Percentiles rank a stretch among this genome's conserved stretches.
Conservation (phyloP, 208 protist genomes). For the Trypanosoma theileri region DNA sequence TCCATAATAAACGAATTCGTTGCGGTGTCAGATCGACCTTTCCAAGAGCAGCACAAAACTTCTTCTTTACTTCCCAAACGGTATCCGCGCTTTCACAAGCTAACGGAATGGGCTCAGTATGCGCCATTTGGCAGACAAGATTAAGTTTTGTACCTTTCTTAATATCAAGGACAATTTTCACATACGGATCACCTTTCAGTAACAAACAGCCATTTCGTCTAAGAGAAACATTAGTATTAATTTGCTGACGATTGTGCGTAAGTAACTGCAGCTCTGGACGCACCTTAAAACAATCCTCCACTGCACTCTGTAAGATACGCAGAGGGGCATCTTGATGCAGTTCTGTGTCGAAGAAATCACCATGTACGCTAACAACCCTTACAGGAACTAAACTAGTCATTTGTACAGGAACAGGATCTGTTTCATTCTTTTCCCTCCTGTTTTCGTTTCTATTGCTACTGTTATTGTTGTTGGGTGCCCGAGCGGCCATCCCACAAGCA, state of each 20-base stretch:
- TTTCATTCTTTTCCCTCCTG: background rate
- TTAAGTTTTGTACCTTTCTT: conserved; percentile 77
- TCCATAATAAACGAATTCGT: conserved; percentile 74
- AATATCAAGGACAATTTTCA: conserved; percentile 65
- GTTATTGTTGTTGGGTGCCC: too few species aligned
- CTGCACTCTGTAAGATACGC: conserved; percentile 63
- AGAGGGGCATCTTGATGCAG: conserved; percentile 72
- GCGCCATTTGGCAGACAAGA: conserved; percentile 45
- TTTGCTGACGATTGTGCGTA: conserved; percentile 74
- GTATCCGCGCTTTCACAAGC: conserved; percentile 56
- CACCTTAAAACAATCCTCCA: conserved; percentile 85
- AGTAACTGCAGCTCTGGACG: conserved; percentile 79
- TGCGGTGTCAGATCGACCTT: conserved; percentile 39
- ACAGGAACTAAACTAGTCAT: conserved; percentile 70
- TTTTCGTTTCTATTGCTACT: too few species aligned
- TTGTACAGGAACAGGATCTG: conserved; percentile 52
- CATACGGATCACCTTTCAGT: conserved; percentile 85
- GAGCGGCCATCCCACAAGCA: background rate
- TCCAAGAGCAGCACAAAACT: conserved; percentile 53
- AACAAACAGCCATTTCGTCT: conserved; percentile 76
- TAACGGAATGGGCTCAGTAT: conserved; percentile 43
- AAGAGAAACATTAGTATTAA: conserved; percentile 57
- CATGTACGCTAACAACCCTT: conserved; percentile 65
- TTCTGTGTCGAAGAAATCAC: conserved; percentile 87
- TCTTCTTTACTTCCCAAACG: conserved; percentile 77